Percentiles rank a stretch among this genome's conserved stretches.
Conservation (phyloP, 2,329 filamentous ascomycete genomes). For the Esteya vermicola region DNA sequence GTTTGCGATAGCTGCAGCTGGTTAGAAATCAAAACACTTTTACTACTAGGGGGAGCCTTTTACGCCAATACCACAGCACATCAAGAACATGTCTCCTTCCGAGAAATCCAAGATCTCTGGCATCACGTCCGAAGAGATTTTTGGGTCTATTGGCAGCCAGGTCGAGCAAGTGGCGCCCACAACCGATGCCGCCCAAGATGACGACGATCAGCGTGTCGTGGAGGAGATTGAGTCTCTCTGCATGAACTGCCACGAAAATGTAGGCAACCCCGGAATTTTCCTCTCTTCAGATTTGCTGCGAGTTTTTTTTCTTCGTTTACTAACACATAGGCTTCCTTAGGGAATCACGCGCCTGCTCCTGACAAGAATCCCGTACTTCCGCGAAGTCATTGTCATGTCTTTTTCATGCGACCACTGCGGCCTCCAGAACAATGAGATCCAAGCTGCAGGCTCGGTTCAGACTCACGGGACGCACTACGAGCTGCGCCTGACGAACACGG, state of each 20-base stretch:
- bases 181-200: constrained; percentile 16
- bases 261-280: no score
- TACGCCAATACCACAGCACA: background rate
- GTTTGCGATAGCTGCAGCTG: background rate
- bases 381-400: constrained; percentile 94
- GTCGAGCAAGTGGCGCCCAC: constrained; percentile 32
- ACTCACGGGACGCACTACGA: constrained; percentile 76
- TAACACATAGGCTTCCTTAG: background rate
- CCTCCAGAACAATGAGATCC: constrained; percentile 85
- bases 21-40: background rate
- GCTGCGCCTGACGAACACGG: constrained; percentile 56
- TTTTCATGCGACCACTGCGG: constrained; percentile 85
- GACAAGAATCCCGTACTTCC: constrained; percentile 90
- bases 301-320: background rate
- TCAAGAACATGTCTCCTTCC: constrained; percentile 19
- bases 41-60: no score
- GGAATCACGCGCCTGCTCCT: constrained; percentile 77
- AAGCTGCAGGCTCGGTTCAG: constrained; percentile 84
- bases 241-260: constrained; percentile 76
- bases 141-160: constrained; percentile 49
- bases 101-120: constrained; percentile 15
- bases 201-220: constrained; percentile 40
- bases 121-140: constrained; percentile 35
- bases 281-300: background rate
- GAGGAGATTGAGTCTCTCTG: constrained; percentile 66